Conservation (phyloP, 202 grass and related monocot genomes). For the Setaria italica region DNA sequence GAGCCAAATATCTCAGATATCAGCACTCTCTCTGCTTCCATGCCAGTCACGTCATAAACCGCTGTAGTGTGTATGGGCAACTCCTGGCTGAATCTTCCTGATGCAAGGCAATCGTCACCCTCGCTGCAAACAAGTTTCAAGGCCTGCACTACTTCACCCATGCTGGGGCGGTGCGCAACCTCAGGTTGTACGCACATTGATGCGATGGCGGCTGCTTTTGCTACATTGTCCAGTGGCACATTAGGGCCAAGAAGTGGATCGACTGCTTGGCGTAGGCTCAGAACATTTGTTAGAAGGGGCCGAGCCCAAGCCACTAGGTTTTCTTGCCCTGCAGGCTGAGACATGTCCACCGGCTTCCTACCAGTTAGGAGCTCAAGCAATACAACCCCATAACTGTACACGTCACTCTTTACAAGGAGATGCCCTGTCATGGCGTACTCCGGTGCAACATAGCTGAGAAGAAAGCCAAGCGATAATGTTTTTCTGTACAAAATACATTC, state of each 20-base stretch:
- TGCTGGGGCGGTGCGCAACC: conserved; percentile 89
- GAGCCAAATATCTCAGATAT: conserved; percentile 78
- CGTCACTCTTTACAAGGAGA: conserved; percentile 97
- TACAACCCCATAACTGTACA: conserved; percentile 97
- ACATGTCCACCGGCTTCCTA: conserved; percentile 92
- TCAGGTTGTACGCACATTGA: conserved; percentile 98
- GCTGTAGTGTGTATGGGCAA: conserved; percentile 43
- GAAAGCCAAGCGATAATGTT: conserved; percentile 27
- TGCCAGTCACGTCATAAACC: conserved; percentile 51
- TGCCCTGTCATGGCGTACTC: conserved; percentile 99
- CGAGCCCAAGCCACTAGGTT: conserved; percentile 96
- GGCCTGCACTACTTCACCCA: conserved; percentile 97
- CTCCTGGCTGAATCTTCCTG: conserved; percentile 71
- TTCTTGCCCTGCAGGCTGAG: conserved; percentile 78
- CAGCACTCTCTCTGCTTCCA: conserved; percentile 86
- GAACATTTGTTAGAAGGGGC: conserved; percentile 78
- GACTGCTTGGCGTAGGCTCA: conserved; percentile 66
- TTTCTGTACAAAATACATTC: conserved; percentile 17
- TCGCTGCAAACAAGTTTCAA: conserved; percentile 90
- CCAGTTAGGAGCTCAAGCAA: conserved; percentile 95
- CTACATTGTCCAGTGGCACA: conserved; percentile 70
- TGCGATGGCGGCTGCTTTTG: conserved; percentile 90
- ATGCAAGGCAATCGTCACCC: conserved; percentile 62
- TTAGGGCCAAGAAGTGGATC: conserved; percentile 73
- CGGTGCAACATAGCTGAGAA: conserved; percentile 89